Conservation (phyloP, 2,329 filamentous ascomycete genomes). For the Trichoderma brevicompactum region DNA sequence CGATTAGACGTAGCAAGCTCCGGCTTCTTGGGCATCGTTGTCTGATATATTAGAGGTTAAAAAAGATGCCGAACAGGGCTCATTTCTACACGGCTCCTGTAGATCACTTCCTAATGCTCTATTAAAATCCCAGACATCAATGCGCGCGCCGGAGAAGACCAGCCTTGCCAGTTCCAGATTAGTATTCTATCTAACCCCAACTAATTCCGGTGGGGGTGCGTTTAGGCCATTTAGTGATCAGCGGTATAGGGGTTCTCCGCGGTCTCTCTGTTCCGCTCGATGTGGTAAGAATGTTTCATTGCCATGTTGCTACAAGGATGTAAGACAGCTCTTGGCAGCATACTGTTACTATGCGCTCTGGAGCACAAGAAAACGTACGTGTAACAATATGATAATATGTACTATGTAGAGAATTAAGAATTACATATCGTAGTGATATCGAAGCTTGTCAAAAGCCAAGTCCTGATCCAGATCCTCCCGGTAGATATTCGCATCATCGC, state of each 20-base stretch:
- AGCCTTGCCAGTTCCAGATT: not conserved
- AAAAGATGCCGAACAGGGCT: not conserved
- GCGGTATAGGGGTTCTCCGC: not conserved
- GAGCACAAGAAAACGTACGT: not conserved
- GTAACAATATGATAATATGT: not conserved
- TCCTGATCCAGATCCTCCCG: too few species aligned
- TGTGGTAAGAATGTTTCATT: constrained; percentile 9
- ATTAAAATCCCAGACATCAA: not conserved
- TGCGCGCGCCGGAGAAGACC: not conserved
- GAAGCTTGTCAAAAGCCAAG: too few species aligned
- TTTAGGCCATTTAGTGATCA: not conserved
- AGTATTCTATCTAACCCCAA: not conserved
- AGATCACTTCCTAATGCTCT: constrained; percentile 10
- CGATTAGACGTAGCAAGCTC: not conserved
- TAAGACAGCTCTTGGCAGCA: not conserved
- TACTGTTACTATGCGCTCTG: too few species aligned
- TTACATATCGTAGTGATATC: not conserved
- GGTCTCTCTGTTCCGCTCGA: not conserved
- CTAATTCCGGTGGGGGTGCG: not conserved
- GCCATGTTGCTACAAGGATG: constrained; percentile 1
- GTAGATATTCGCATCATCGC: too few species aligned
- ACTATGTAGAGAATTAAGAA: not conserved
- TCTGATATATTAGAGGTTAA: not conserved
- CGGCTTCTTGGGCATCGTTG: not conserved
- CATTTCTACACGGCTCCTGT: constrained; percentile 5